These are phyloP conservation scores for Serendipita sp. DNA, from an alignment of 768 basidiomycete species.

Conservation along the genomic window DNA sequence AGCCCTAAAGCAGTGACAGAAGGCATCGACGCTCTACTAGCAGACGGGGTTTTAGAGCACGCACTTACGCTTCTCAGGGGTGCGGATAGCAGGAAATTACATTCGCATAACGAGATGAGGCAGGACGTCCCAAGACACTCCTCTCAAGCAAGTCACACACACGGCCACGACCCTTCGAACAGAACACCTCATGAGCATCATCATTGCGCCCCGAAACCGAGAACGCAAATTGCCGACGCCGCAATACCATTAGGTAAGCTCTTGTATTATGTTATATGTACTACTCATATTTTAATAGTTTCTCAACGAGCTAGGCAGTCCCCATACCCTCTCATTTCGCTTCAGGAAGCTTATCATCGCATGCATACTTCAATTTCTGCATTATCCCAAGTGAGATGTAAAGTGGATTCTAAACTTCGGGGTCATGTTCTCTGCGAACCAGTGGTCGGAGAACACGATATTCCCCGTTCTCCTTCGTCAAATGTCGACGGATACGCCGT, in stretches of 20 bases:
- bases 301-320: conserved; percentile 60
- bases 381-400: conserved; percentile 25
- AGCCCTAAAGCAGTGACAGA: conserved; percentile 71
- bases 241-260: not conserved
- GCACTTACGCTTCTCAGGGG: conserved; percentile 60
- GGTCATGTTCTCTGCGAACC: conserved; percentile 66
- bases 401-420: conserved; percentile 42
- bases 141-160: conserved; percentile 7
- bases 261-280: too few species aligned
- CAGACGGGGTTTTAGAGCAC: conserved; percentile 43
- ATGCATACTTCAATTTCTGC: conserved; percentile 35
- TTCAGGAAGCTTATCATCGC: conserved; percentile 45
- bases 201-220: conserved; percentile 33
- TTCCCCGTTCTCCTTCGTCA: conserved; percentile 52
- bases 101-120: conserved; percentile 20
- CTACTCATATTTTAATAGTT: conserved; percentile 24
- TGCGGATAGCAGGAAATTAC: conserved; percentile 44
- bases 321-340: conserved; percentile 55
- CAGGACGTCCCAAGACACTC: not conserved
- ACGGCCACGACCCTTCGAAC: not conserved
- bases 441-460: conserved; percentile 45
- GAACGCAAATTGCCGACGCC: conserved; percentile 19
- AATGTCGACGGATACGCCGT: conserved; percentile 86
- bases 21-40: conserved; percentile 47
- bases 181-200: conserved; percentile 23